Evolutionary conservation across 345 rosid species (phyloP), one percentile per base, ranked within the genome.

Genomic region (Citrus glauca): DNA sequence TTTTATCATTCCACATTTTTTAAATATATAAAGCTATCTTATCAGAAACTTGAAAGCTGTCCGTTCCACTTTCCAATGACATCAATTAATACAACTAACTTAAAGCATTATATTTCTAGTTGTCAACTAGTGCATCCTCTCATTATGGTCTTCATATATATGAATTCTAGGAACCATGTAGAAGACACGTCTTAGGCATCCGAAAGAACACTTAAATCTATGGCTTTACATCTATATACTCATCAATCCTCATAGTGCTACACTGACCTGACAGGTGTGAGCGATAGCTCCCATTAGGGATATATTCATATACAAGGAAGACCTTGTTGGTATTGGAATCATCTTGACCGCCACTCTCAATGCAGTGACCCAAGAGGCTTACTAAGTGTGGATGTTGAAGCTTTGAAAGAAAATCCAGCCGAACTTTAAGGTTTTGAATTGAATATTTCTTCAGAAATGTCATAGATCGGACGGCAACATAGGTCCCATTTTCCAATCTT

Each of bases 381-480:
- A 95, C 97, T 81, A 95, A 86, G 85, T 95, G 92, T 77, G 97
- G 97, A 86, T 95, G 99, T 56, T 92, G 94, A 79, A 96, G 94
- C 88, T 93, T 93, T 50, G 95, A 86, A 63, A 96, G 85, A 80
- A 90, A 87, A 77, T 96, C 98, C 45, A 96, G 75, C 79, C 89
- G 91, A 75, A 80, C 82, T 83, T 85, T 90, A 70, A 96, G 89
- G 77, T 85, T 93, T 73, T 92, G 95, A 83, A 86, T 86, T 14
- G 96, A 89, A 75, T 87, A 85, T 84, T 87, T 96, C 81, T 85
- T 96, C 81, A 84, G 72, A 67, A 88, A 87, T 79, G 83, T 73
- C 71, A 92, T 72, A 62, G 89, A 89, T 75, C 97, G 86, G 76
- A 96, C 84, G 45, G 93, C 92, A 69, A 92, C 87, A 78, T 75